Percentiles rank a stretch among this genome's conserved stretches.
Evolutionary conservation across 2,329 filamentous ascomycete species (phyloP).

Genomic region (Cladosporium sphaerospermum): DNA sequence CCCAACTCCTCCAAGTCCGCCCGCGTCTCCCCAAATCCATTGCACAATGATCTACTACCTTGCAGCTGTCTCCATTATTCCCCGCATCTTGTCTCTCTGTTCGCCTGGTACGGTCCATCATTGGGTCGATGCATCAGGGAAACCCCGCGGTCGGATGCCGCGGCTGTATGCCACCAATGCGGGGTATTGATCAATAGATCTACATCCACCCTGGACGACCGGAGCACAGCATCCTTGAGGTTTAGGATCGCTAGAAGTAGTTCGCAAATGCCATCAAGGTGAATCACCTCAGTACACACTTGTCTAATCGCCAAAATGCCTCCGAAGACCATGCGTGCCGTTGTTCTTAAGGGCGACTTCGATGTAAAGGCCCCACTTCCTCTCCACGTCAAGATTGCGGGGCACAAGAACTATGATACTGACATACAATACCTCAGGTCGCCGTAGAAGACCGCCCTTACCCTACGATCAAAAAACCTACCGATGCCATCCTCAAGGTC

Average conservation of each 20-base stretch:
- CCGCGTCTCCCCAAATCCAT: too few relatives aligned
- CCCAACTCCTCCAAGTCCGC: too few relatives aligned
- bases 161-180: not conserved
- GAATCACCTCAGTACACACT: too few relatives aligned
- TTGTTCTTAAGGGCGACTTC: conserved; percentile 75
- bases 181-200: conserved; percentile 1
- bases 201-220: not conserved
- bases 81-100: too few relatives aligned
- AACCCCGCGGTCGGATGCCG: not conserved
- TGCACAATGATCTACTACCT: too few relatives aligned
- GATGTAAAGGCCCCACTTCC: conserved; percentile 39
- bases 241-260: too few relatives aligned
- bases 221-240: not conserved
- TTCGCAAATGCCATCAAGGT: not conserved
- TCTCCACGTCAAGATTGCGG: not conserved
- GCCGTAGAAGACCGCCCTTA: conserved; percentile 71
- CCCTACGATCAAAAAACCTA: conserved; percentile 63
- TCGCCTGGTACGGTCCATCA: too few relatives aligned
- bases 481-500: conserved; percentile 78
- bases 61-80: too few relatives aligned
- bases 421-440: not conserved
- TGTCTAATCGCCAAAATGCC: conserved; percentile 6
- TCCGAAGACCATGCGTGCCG: conserved; percentile 68
- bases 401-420: not conserved
- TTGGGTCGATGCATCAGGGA: not conserved